Base-by-base conservation (phyloP, 371 early-diverging fungal species). In the Nosema muscidifuracis region DNA sequence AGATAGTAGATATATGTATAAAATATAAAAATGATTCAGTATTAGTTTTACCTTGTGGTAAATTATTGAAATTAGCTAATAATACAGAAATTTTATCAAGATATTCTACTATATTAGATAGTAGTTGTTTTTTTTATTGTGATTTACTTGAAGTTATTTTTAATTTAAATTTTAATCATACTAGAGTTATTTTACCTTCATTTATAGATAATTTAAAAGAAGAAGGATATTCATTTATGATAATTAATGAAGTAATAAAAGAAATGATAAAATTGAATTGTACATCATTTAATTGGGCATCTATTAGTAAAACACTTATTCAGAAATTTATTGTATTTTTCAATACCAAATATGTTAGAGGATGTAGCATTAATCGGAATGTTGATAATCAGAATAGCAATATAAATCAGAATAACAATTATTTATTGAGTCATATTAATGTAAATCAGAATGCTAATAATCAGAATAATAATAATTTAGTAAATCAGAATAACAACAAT, bases 241-340 rank as follows among this genome's bases (percentile, higher is more conserved):
- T 66, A 36, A 33, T 24, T 6, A 33, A 20, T n/a, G 55, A 55
- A 20, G 20, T 53, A 16, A 34, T 66, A 43, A 51, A 31, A 15
- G 51, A 26, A 24, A 66, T 66, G 53, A 22, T 66, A 40, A 18
- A 33, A 13, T 38, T 31, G 15, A 66, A 55, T 53, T 51, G 38
- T 0, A 38, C 22, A 20, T 36, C 47, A 16, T 51, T 38, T 16
- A 55, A 66, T 50, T 55, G 51, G 22, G 55, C 67, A n/a, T 36
- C 16, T 10, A 38, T 66, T 38, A 53, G 36, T 22, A 55, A 66
- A 26, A 55, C 18, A 13, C 47, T 51, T 33, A 66, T 66, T 24
- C n/a, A 51, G 26, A 53, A 53, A 53, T 53, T 66, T 30, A 53
- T 66, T 55, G 36, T 36, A 15, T 66, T 66, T 38, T 66, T 43